phyloP scores from a whole-genome alignment of 371 early-diverging fungal species.

The Mortierella sp. region DNA sequence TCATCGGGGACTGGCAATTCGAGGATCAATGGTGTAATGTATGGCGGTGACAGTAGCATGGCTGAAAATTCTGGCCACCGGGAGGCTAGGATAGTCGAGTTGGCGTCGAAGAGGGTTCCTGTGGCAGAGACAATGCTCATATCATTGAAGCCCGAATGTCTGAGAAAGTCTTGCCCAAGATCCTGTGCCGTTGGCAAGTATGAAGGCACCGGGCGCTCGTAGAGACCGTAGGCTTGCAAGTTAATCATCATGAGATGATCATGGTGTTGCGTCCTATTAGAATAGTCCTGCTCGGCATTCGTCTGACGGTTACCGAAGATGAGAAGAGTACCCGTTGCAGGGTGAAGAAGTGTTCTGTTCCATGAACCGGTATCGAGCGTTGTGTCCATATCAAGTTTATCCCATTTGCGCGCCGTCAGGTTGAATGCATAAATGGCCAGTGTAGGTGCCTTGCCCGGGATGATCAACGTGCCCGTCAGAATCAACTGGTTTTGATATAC shows the following conservation, averaged over 20 bases:
- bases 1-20: slow-evolving; percentile 44
- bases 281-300: slow-evolving; percentile 60
- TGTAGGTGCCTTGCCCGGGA: slow-evolving; percentile 55
- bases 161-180: slow-evolving; percentile 34
- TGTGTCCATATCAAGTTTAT: slow-evolving; percentile 54
- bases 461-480: slow-evolving; percentile 64
- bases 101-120: slow-evolving; percentile 38
- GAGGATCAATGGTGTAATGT: slow-evolving; percentile 46
- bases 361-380: slow-evolving; percentile 60
- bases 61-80: slow-evolving; percentile 50
- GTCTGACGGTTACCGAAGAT: slow-evolving; percentile 64
- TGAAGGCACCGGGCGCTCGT: slow-evolving; percentile 47
- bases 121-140: slow-evolving; percentile 36
- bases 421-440: slow-evolving; percentile 62
- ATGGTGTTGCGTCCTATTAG: slow-evolving; percentile 63
- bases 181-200: slow-evolving; percentile 35
- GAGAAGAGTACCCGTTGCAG: slow-evolving; percentile 60
- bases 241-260: slow-evolving; percentile 60
- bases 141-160: slow-evolving; percentile 18
- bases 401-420: slow-evolving; percentile 54
- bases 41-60: slow-evolving; percentile 44
- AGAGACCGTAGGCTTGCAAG: slow-evolving; percentile 60
- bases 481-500: slow-evolving; percentile 55
- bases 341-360: slow-evolving; percentile 63
- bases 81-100: slow-evolving; percentile 42